Evolutionary conservation across 2,329 filamentous ascomycete species (phyloP), one percentile per base, ranked within the genome.

Genomic region (Cytospora leucostoma): DNA sequence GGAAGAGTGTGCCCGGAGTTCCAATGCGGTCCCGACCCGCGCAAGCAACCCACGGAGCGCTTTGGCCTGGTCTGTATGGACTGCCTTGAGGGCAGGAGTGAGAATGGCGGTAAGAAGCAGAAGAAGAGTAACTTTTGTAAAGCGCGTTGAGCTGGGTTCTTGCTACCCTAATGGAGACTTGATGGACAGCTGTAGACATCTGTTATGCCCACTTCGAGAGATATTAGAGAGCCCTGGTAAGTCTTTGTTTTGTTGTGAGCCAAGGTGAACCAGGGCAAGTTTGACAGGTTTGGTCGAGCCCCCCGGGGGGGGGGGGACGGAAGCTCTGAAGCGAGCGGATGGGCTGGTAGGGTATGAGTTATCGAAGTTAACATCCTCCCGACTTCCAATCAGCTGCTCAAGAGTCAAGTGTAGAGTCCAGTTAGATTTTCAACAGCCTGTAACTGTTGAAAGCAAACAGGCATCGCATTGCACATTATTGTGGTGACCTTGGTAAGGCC

Each of bases 41-140:
- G 59, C n/a, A 37, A 49, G 21, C 56, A 50, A 34, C 37, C 61
- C 12, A 59, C 33, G 5, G 51, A 59, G 56, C 44, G 61, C 21
- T 60, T 56, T 40, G 50, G 51, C n/a, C 51, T 60, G 44, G 56
- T 56, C 13, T 59, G 61, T 53, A 57, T 59, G 33, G 56, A 63
- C 7, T 63, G 38, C n/a, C 15, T 63, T 27, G 21, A 47, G 17
- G 34, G 32, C 5, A 49, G 32, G 34, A 10, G 15, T n/a, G 49
- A 27, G 7, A 38, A 35, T 7, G 17, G 7, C 8, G 35, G 38
- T 7, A 63, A 59, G 56, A 59, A 59, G 50, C 34, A 37, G 17
- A 63, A 59, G 50, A 51, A 50, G 51, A 55, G 27, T 38, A 60
- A 33, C 33, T 59, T 55, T 19, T 53, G 49, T 19, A 47, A 60